Conservation (phyloP, 2,329 filamentous ascomycete species). For the Madurella fahalii region DNA sequence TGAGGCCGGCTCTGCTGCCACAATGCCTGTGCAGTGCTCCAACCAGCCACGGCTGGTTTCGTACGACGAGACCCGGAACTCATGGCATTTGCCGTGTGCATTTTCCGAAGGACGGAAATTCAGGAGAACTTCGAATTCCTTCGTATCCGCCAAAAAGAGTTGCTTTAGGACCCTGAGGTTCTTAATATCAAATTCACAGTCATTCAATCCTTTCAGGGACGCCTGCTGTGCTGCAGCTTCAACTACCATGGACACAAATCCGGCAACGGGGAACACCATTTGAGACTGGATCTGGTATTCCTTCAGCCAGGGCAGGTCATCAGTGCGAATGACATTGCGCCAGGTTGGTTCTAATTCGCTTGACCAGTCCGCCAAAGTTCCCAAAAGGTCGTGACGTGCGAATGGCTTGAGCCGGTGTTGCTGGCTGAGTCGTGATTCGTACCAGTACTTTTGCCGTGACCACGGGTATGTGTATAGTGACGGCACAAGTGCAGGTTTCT, state of each 20-base stretch:
- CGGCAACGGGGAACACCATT: constrained; percentile 43
- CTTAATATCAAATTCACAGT: constrained; percentile 24
- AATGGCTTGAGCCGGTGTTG: constrained; percentile 34
- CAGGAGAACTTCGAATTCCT: constrained; percentile 29
- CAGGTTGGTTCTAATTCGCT: constrained; percentile 36
- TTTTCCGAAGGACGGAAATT: constrained; percentile 19
- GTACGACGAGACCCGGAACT: constrained; percentile 32
- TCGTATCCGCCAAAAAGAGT: constrained; percentile 29
- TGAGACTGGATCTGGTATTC: constrained; percentile 47
- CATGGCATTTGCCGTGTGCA: constrained; percentile 23
- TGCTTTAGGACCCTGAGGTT: constrained; percentile 29
- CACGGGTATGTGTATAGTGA: constrained; percentile 31
- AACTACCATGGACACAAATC: constrained; percentile 39
- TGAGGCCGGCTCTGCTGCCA: constrained; percentile 8
- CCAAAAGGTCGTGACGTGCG: constrained; percentile 34
- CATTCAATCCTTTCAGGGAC: constrained; percentile 15
- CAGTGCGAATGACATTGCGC: constrained; percentile 35
- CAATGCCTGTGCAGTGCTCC: constrained; percentile 29
- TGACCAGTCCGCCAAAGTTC: constrained; percentile 32
- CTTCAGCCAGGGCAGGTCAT: constrained; percentile 43
- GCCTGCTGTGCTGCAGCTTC: constrained; percentile 31
- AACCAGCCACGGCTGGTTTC: constrained; percentile 28
- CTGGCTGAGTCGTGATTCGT: constrained; percentile 29
- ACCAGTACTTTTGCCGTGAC: constrained; percentile 31
- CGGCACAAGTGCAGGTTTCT: constrained; percentile 27